Base-by-base conservation (phyloP, 2,329 filamentous ascomycete genomes). In the Pestalotiopsis fici region DNA sequence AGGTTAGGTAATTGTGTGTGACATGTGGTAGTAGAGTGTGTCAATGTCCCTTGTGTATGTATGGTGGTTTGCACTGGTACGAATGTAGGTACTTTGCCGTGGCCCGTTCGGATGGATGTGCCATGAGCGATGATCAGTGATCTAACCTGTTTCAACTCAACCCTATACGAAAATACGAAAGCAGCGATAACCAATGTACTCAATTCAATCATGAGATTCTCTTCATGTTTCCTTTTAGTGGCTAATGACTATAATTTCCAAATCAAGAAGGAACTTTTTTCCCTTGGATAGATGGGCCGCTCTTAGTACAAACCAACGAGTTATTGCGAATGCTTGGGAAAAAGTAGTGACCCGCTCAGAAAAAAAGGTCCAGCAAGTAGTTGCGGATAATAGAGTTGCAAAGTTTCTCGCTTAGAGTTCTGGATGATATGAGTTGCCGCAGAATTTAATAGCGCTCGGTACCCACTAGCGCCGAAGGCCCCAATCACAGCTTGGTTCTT, bases 381-480 rank as follows among this genome's bases (percentile, higher is more conserved):
- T 31, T 35, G 57, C 57, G 57, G 57, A 60, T 60, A 60, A 62
- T 62, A 62, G 59, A 62, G 59, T 62, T 62, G 59, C 35, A 62
- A 60, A 60, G 35, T 25, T 62, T 62, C 59, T 62, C 59, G 59
- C 59, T 62, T 25, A 62, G 27, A 62, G 27, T 39, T 39, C 21
- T 60, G 57, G 57, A 60, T 25, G 57, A 62, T 62, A 62, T 62
- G 59, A 62, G 59, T 62, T 62, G 15, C 59, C 35, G 59, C 59
- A 62, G 59, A 62, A 39, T 62, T 62, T 62, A 62, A 62, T 62
- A 62, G 59, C 59, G 59, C 59, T 62, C n/a, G 31, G 59, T 57
- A 23, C 25, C 37, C 59, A 43, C 31, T 18, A 15, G 18, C n/a
- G n/a, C 35, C 35, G 35, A 21, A 31, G 31, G 35, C 25, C 39